Evolutionary conservation across 257 asterid genomes (phyloP), one percentile per base, ranked within the genome.

Genomic region (Nicotiana paniculata): DNA sequence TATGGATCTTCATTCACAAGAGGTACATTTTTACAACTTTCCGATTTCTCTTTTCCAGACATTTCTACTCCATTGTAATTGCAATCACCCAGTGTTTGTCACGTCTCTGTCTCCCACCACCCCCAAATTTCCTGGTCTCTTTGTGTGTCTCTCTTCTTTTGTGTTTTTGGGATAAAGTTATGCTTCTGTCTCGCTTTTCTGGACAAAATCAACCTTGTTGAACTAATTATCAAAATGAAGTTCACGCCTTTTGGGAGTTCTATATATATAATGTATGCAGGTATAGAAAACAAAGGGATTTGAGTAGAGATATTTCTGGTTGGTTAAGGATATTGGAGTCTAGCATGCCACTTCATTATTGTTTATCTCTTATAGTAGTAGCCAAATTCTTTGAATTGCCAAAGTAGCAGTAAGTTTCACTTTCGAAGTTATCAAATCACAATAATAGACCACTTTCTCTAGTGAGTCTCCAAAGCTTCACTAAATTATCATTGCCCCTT

Each of bases 251-350:
- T 58, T 75, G 33, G 79, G 26, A 75, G 63, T 26, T 48, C 9
- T 75, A 51, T 51, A 0, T 51, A 15, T 26, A 15, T 2, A 26
- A 21, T 28, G 63, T 51, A 24, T 26, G 46, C 79, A 75, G 63
- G 11, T 67, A 48, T 75, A 75, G 37, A 26, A n/a, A 51, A 26
- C 79, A 75, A 33, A 2, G 13, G 43, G 63, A 74, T 26, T 46
- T 74, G 79, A 46, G 62, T 58, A 74, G 26, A 24, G 79, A 26
- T 51, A 43, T 74, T 75, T 75, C 43, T 75, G 79, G 79, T 15
- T 75, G 16, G 16, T 75, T 48, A 26, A 46, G 3, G 26, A 46
- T 21, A 72, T 12, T 74, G 43, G 26, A 75, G 26, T 75, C 2
- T 24, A 26, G 17, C 62, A 74, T 48, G 26, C 79, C 62, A 51